Evolutionary conservation across 768 basidiomycete species (phyloP), one percentile per base, ranked within the genome.

Genomic region (Suillus tomentosus): DNA sequence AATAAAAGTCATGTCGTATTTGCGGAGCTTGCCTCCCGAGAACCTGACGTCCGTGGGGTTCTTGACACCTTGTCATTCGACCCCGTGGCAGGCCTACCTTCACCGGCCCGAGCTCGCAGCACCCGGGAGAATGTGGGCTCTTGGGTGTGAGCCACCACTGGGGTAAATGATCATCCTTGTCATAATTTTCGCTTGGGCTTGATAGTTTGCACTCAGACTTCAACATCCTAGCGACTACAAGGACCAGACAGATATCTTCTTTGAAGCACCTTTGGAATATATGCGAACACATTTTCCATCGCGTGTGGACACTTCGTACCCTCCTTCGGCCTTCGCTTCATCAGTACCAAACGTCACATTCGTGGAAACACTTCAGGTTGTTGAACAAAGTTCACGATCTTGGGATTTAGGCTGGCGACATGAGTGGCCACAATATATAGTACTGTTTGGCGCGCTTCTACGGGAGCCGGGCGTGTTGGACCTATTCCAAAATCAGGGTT

Each of bases 51-150:
- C 83, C 22, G 77, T 96, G 24, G 94, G 92, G 1, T 88, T 94
- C 70, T 77, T 98, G 24, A 96, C 95, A 92, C 96, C 97, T 11
- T 99, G 97, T 67, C 96, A 99, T 77, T 97, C 96, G 24, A 94
- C 92, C 1, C 96, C 96, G 6, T 95, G 92, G 79, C 91, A 94
- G 71, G 87, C 94, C 2, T 90, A 95, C 74, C 73, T 99, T 9
- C 97, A 99, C 73, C 80, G 86, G 22, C 77, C 79, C 31, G 82
- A 90, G 57, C 81, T 94, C 10, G 85, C 84, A 24, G 72, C 79
- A 14, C 68, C 67, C 2, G 85, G 85, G 9, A 77, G 79, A 60
- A 78, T 90, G 70, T 99, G 96, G 95, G 86, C 91, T 24, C 73
- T 99, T 27, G 90, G 92, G 6, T 99, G 97, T 71, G 96, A 98